Evolutionary conservation across 495 filamentous ascomycete species (phyloP).

Genomic region (Penicillium flavigenum): DNA sequence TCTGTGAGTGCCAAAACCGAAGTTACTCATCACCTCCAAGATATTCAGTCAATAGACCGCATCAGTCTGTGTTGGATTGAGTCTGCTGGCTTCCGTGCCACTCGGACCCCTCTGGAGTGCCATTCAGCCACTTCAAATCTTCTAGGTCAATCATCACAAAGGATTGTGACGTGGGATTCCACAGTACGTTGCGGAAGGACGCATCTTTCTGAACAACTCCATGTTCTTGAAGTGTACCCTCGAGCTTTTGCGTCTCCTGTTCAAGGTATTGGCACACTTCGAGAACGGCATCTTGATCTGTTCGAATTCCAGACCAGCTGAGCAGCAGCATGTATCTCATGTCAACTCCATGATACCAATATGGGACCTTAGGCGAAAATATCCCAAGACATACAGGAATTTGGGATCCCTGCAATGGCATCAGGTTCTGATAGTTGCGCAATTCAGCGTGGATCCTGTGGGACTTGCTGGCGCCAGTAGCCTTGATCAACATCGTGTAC

Average conservation of each 20-base stretch:
- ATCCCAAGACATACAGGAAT: conserved; percentile 21
- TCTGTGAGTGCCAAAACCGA: neutral
- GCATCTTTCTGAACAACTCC: conserved; percentile 16
- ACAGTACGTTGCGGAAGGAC: conserved; percentile 23
- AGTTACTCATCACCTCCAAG: neutral
- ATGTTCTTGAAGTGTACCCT: conserved; percentile 8
- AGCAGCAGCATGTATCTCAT: conserved; percentile 2
- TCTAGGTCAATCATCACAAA: conserved; percentile 23
- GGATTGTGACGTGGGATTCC: conserved; percentile 3
- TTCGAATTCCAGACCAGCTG: conserved; percentile 11
- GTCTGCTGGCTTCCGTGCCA: no score
- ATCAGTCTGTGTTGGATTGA: neutral
- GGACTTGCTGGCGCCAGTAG: conserved; percentile 11
- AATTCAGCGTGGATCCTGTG: neutral
- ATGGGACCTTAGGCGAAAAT: conserved; percentile 16
- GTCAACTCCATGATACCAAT: conserved; percentile 22
- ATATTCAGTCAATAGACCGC: neutral
- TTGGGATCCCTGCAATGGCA: conserved; percentile 12
- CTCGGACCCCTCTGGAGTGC: neutral
- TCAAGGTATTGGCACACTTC: conserved; percentile 16
- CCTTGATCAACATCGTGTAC: conserved; percentile 33
- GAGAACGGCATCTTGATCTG: conserved; percentile 9
- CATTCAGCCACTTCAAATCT: conserved; percentile 22
- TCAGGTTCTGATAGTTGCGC: neutral
- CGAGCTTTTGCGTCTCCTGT: conserved; percentile 8